A percentile compares a stretch with the other conserved stretches of the same genome.
Evolutionary conservation across 768 basidiomycete genomes (phyloP).

Genomic region (Rhizopogon rudus): DNA sequence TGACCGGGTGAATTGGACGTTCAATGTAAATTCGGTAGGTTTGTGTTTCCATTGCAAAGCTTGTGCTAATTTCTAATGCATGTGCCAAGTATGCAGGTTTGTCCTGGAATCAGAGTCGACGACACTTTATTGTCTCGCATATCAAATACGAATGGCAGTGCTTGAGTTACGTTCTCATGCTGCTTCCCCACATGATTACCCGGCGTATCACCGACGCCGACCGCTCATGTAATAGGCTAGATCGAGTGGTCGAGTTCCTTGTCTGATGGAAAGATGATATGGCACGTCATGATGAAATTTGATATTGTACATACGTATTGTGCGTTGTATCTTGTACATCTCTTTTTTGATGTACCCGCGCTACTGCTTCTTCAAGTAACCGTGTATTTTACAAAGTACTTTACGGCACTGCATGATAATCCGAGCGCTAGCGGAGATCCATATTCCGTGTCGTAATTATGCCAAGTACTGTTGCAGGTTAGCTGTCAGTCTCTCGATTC

Average conservation of each 20-base stretch:
- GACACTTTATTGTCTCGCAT: no score
- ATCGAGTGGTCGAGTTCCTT: not conserved
- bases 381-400: not conserved
- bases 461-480: no score
- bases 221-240: not conserved
- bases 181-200: not conserved
- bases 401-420: not conserved
- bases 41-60: not conserved
- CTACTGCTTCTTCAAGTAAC: no score
- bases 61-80: not conserved
- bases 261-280: conserved; percentile 3
- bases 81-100: not conserved
- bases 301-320: not conserved
- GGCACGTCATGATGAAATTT: not conserved
- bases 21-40: not conserved
- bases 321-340: not conserved
- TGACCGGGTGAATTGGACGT: not conserved
- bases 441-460: no score
- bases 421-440: no score
- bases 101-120: not conserved
- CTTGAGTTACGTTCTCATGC: not conserved
- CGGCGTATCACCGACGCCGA: not conserved
- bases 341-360: no score
- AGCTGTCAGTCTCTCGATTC: no score
- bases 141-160: not conserved